Evolutionary conservation across 2,329 filamentous ascomycete genomes (phyloP).

Genomic region (Penicillium verrucosum): DNA sequence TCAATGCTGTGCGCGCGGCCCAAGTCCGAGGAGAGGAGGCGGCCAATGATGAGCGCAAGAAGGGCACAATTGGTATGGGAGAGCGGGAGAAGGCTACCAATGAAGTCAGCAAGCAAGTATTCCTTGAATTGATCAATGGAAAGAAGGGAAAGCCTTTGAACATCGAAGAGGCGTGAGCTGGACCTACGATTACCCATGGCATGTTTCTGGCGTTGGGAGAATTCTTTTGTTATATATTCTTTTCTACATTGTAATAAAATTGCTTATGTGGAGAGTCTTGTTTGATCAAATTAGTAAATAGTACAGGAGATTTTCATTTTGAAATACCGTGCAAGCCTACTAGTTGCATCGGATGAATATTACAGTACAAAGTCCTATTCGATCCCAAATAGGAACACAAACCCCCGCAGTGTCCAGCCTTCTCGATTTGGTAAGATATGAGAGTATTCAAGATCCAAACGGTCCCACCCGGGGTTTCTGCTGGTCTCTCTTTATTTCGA

Average conservation of each 20-base stretch:
- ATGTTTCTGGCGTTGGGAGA: constrained; percentile 35
- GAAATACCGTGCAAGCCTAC: constrained; percentile 19
- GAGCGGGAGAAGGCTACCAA: constrained; percentile 83
- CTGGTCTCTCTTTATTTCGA: constrained; percentile 37
- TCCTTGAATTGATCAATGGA: constrained; percentile 78
- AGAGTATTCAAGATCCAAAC: background rate
- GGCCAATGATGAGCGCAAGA: constrained; percentile 61
- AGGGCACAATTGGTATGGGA: constrained; percentile 72
- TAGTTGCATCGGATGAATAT: constrained; percentile 25
- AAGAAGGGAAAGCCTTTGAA: constrained; percentile 51
- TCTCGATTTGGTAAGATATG: background rate
- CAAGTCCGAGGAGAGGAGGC: constrained; percentile 85
- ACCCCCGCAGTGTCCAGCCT: background rate
- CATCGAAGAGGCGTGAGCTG: constrained; percentile 43
- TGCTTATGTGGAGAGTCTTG: constrained; percentile 21
- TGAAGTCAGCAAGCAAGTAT: constrained; percentile 96
- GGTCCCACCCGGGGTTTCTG: constrained; percentile 4
- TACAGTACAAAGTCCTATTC: constrained; percentile 28
- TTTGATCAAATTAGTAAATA: constrained; percentile 24
- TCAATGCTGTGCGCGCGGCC: constrained; percentile 89
- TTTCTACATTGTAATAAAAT: constrained; percentile 19
- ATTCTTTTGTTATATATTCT: constrained; percentile 17
- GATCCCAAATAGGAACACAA: constrained; percentile 3
- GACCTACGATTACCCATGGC: constrained; percentile 27
- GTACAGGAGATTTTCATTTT: constrained; percentile 30